A percentile compares a stretch with the other conserved stretches of the same genome.
These are phyloP conservation scores for Neurospora pannonica DNA, from an alignment of 495 filamentous ascomycete genomes.

Conservation along the genomic window DNA sequence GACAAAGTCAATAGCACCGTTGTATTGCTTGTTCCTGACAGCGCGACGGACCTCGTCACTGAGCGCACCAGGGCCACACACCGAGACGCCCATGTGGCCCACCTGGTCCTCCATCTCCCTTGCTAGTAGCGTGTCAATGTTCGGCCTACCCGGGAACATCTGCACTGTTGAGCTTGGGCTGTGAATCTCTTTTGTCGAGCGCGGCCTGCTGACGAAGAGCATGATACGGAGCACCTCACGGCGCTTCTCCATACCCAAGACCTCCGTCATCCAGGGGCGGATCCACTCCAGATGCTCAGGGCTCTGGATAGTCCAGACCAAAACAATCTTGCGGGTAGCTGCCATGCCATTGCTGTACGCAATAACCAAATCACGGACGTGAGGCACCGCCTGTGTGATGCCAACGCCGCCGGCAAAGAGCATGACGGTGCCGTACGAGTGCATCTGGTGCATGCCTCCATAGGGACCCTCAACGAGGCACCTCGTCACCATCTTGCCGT, in stretches of 20 bases:
- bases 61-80: conserved; percentile 84
- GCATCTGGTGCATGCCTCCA: conserved; percentile 53
- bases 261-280: conserved; percentile 88
- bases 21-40: conserved; percentile 53
- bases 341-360: conserved; percentile 60
- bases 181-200: conserved; percentile 69
- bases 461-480: conserved; percentile 80
- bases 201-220: conserved; percentile 83
- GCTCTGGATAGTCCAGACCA: conserved; percentile 85
- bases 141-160: conserved; percentile 67
- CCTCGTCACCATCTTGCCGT: conserved; percentile 47
- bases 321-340: conserved; percentile 67
- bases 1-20: conserved; percentile 71
- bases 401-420: conserved; percentile 83
- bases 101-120: conserved; percentile 67
- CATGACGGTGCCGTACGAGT: conserved; percentile 77
- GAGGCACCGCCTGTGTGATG: conserved; percentile 78
- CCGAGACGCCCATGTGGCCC: conserved; percentile 75
- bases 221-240: conserved; percentile 75
- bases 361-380: conserved; percentile 63
- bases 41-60: conserved; percentile 78
- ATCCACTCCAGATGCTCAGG: conserved; percentile 92
- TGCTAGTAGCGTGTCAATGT: conserved; percentile 60
- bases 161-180: conserved; percentile 73
- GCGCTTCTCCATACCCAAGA: conserved; percentile 72